Base-by-base conservation (phyloP, 805 yeast species). In the Wickerhamiella shivajii region DNA sequence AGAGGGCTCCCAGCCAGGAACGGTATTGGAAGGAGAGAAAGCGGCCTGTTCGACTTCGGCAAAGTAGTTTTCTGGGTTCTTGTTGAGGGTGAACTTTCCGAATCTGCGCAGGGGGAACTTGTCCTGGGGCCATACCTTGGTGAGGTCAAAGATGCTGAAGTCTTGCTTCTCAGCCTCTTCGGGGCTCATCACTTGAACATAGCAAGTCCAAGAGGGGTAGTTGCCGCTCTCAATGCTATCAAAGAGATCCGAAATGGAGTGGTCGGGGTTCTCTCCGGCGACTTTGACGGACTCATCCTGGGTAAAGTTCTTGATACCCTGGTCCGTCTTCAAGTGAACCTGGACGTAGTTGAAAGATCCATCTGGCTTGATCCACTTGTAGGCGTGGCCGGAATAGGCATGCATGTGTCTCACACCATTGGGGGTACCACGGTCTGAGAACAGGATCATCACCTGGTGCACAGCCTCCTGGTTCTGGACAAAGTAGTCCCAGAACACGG, bases 1-100 rank as follows among this genome's bases (percentile, higher is more conserved):
- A 31, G 77, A 67, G 36, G 85, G 70, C 59, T 75, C 80, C 63
- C 74, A 68, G 50, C 73, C 77, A 28, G 83, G 83, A 27, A 75
- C 78, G 32, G 76, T 63, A 60, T 75, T 78, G 36, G 74, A 59
- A 31, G 85, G 87, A 19, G 77, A 59, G 60, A 77, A 77, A 4
- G 84, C 85, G 40, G 62, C 55, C 52, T 67, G 72, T 49, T 64
- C 74, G 48, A 61, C 61, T 44, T 55, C 64, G 39, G 56, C 61
- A 47, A 64, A 66, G 52, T 66, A 71, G 56, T 71, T 71, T 36
- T 58, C 55, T 26, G 72, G 72, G 55, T 71, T 70, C 49, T 62
- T 60, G 55, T 72, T 64, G 42, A 71, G 57, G 8, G 63, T 62
- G 39, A 72, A 53, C 48, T 62, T 61, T 43, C 77, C 78, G 51